A percentile compares a stretch with the other conserved stretches of the same genome.
Evolutionary conservation across 176 grass and related monocot species (phyloP).

Genomic region (Oryza meridionalis): DNA sequence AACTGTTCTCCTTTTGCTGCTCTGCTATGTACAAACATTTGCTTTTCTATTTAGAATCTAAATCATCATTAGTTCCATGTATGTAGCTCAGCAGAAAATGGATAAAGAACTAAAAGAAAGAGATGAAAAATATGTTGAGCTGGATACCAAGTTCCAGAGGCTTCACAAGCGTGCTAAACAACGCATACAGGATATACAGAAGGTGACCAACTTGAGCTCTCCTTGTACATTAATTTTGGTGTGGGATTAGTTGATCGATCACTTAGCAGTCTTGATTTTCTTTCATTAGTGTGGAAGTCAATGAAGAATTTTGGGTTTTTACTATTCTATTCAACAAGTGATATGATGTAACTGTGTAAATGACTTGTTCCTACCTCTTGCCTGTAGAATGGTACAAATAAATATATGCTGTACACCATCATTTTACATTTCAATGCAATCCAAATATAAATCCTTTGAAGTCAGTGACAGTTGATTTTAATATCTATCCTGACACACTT

Average conservation of each 20-base stretch:
- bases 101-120: constrained; percentile 93
- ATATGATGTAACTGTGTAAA: neutral
- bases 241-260: constrained; percentile 5
- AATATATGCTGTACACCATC: neutral
- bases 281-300: constrained; percentile 5
- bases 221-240: constrained; percentile 6
- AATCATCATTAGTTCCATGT: constrained; percentile 59
- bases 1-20: neutral
- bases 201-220: constrained; percentile 57
- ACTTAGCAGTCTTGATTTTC: neutral
- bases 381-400: constrained; percentile 1
- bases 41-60: constrained; percentile 35
- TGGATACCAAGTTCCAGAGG: constrained; percentile 94
- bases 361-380: constrained; percentile 19
- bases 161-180: constrained; percentile 99
- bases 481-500: constrained; percentile 1
- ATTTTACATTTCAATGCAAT: neutral
- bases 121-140: constrained; percentile 85
- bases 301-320: constrained; percentile 13
- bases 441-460: constrained; percentile 21
- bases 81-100: constrained; percentile 88
- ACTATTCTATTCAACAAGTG: neutral
- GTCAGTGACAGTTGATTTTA: neutral
- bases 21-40: neutral
- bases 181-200: constrained; percentile 94